Base-by-base conservation (phyloP, 805 yeast species). In the Candida ulmi region DNA sequence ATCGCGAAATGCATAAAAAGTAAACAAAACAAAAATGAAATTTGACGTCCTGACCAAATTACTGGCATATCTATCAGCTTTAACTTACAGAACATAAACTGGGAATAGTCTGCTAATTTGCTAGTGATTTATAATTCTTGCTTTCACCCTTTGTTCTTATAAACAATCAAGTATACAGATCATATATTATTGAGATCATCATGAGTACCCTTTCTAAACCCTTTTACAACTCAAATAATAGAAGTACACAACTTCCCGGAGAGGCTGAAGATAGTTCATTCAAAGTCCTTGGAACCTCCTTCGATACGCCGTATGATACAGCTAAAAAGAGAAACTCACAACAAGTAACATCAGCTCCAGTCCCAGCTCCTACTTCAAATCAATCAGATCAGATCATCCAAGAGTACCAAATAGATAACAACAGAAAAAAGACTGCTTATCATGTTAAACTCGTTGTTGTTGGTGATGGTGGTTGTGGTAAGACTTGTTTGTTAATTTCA, bases 391-490 rank as follows among this genome's bases (percentile, higher is more conserved):
- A 29, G 15, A 21, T 17, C 16, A 18, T 18, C 5, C 32, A 15
- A 12, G 50, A 60, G 17, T 59, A 49, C 38, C 58, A 56, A 27
- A 45, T 55, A 15, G 55, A 51, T 27, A 43, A 54, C 19, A 44
- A 37, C 28, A 51, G 54, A 25, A 51, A 48, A 34, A 44, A 50
- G 33, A 52, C 71, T 1, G 68, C 69, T 37, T 54, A 59, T 30
- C 66, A 63, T 35, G 51, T 71, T 33, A 84, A 84, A 54, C 63
- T 85, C 6, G 95, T 87, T 11, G 83, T 83, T 21, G 93, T 88
- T 9, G 95, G 96, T 8, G 96, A 87, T 59, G 88, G 91, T 51
- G 90, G 87, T 15, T 82, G 93, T 57, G 96, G 96, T n/a, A 87
- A 87, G 58, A 88, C 95, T 0, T 83, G 90, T 51, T 60, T 87